Base-by-base conservation (phyloP, 306 rosid species). In the Cyclanthera cordifolia region DNA sequence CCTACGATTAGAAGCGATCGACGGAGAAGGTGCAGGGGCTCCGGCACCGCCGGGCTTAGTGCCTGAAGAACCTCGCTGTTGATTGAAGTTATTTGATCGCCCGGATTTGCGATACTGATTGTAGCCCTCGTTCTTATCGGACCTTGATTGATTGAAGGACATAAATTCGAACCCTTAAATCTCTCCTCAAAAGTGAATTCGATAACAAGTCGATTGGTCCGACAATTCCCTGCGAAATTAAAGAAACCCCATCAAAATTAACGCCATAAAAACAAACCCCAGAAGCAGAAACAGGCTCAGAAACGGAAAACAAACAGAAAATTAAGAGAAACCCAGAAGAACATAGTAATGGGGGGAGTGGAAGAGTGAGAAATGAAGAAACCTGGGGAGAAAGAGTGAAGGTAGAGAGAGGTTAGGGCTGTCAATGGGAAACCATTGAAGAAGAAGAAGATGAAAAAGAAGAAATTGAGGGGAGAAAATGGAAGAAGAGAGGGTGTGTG, bases 121-220 rank as follows among this genome's bases (percentile, higher is more conserved):
- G 75, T 59, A 41, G 58, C 27, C 8, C 7, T 72, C 75, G 75
- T 37, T 72, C 75, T 60, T 72, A 72, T 88, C 97, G 60, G 91
- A 11, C 86, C 88, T 88, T 79, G 95, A 83, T 94, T 90, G 99
- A 86, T 94, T 83, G 90, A 81, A 82, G 96, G 97, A 94, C 99
- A 94, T 94, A 94, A 78, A 90, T 90, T 27, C 96, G 63, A 80
- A 82, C 53, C 79, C 87, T 78, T 67, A 49, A 49, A 87, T 77
- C 75, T 81, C 86, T 76, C 83, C 71, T 34, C 25, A 3, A 15
- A 37, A 37, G 12, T 37, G 8, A n/a, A n/a, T n/a, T n/a, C n/a
- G n/a, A 16, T 3, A 56, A 32, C n/a, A 58, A 58, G 32, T 8
- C 46, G 45, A 23, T 13, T 21, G 4, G 80, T 53, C 64, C 75